These are phyloP conservation scores for Suhomyces bolitotheri DNA, from an alignment of 1,139 yeast species.

Conservation along the genomic window DNA sequence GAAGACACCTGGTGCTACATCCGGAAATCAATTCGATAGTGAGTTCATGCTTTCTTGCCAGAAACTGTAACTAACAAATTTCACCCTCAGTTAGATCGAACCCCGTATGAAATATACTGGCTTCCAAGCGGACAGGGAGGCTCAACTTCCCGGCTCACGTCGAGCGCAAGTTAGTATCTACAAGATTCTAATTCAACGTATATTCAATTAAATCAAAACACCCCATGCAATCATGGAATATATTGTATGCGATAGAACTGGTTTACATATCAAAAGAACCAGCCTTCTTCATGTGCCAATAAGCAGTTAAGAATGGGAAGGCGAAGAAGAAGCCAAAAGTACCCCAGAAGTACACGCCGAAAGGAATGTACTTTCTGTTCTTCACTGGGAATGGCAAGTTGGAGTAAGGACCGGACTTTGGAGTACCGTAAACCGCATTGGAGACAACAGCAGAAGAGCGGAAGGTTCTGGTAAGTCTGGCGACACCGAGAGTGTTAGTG, in stretches of 20 bases:
- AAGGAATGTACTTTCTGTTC: constrained; percentile 82
- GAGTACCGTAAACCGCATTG: constrained; percentile 41
- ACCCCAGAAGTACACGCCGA: constrained; percentile 76
- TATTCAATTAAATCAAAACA: constrained; percentile 5
- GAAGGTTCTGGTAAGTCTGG: constrained; percentile 35
- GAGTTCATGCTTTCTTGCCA: too few species aligned
- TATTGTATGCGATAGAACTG: too few species aligned
- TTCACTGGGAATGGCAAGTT: constrained; percentile 94
- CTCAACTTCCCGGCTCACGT: too few species aligned
- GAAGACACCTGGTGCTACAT: too few species aligned
- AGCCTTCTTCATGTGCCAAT: constrained; percentile 73
- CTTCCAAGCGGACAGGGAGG: too few species aligned
- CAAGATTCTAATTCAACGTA: not conserved
- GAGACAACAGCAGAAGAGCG: constrained; percentile 35
- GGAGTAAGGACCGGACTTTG: constrained; percentile 82
- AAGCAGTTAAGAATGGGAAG: constrained; percentile 69
- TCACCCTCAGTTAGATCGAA: too few species aligned
- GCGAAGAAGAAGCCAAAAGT: constrained; percentile 61
- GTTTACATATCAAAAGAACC: constrained; percentile 47
- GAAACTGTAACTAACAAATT: too few species aligned
- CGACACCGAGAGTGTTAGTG: constrained; percentile 11
- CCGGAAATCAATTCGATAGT: too few species aligned
- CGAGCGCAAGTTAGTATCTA: too few species aligned
- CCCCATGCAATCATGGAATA: too few species aligned
- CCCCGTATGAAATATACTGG: too few species aligned